These are phyloP conservation scores for Arthrinium phaeospermum DNA, from an alignment of 2,329 filamentous ascomycete species.

Conservation along the genomic window DNA sequence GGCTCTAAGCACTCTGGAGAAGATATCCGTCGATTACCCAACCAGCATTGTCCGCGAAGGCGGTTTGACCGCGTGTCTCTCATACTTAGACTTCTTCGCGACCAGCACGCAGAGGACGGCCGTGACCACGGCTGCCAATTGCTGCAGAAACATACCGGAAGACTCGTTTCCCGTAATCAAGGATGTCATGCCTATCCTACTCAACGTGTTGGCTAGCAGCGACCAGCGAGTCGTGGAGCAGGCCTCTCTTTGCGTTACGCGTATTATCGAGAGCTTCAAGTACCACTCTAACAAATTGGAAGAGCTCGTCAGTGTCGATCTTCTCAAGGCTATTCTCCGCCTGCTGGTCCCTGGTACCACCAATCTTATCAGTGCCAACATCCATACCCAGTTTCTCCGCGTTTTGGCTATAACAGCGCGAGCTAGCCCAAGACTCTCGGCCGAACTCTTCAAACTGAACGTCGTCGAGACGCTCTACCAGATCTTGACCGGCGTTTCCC, in stretches of 20 bases:
- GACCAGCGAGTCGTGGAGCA: slow-evolving; percentile 98
- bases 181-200: slow-evolving; percentile 95
- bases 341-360: slow-evolving; percentile 92
- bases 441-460: slow-evolving; percentile 93
- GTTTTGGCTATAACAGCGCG: slow-evolving; percentile 90
- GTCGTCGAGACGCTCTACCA: slow-evolving; percentile 98
- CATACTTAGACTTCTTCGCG: slow-evolving; percentile 95
- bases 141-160: slow-evolving; percentile 93
- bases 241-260: slow-evolving; percentile 91
- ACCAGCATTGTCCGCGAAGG: slow-evolving; percentile 95
- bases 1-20: slow-evolving; percentile 93
- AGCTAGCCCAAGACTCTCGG: slow-evolving; percentile 84
- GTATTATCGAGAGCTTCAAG: slow-evolving; percentile 97
- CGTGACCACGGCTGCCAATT: slow-evolving; percentile 96
- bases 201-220: slow-evolving; percentile 87
- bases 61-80: slow-evolving; percentile 92
- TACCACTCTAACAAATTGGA: slow-evolving; percentile 87
- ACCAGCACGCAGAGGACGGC: slow-evolving; percentile 96
- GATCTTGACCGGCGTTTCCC: slow-evolving; percentile 93
- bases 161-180: slow-evolving; percentile 91
- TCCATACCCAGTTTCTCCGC: slow-evolving; percentile 94
- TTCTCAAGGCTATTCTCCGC: slow-evolving; percentile 83
- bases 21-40: slow-evolving; percentile 96
- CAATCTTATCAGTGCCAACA: slow-evolving; percentile 90
- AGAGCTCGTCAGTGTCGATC: slow-evolving; percentile 85